phyloP scores from a whole-genome alignment of 139 green algal species.

The Coelastrella sp. region DNA sequence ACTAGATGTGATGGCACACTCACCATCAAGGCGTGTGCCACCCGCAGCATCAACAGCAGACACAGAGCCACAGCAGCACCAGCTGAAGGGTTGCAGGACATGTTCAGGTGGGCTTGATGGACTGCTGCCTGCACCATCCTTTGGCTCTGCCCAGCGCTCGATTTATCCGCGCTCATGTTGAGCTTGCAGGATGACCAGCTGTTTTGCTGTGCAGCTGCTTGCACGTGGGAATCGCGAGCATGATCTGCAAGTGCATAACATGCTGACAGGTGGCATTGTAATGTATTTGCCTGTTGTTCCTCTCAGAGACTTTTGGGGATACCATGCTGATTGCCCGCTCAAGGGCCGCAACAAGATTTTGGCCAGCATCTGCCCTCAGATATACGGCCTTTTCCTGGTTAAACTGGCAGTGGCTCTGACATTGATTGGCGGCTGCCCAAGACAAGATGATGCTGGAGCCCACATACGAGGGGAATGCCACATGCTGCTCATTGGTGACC shows the following conservation, averaged over 20 bases:
- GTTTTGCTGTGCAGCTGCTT: neutral
- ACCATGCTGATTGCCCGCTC: slow-evolving; percentile 64
- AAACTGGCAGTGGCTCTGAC: slow-evolving; percentile 87
- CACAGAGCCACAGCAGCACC: slow-evolving; percentile 13
- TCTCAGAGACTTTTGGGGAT: slow-evolving; percentile 71
- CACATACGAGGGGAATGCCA: slow-evolving; percentile 83
- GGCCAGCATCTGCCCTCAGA: slow-evolving; percentile 79
- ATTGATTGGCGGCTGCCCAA: slow-evolving; percentile 81
- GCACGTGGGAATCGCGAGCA: too few species aligned
- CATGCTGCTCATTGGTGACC: slow-evolving; percentile 94
- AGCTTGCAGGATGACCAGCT: neutral
- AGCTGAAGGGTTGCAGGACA: slow-evolving; percentile 14
- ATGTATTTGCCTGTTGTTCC: neutral
- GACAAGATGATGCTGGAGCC: slow-evolving; percentile 49
- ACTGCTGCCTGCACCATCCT: neutral
- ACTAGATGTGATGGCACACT: slow-evolving; percentile 78
- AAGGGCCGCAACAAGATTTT: slow-evolving; percentile 78
- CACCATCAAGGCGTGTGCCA: slow-evolving; percentile 65
- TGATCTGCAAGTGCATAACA: too few species aligned
- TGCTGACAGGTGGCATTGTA: too few species aligned
- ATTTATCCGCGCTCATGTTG: too few species aligned
- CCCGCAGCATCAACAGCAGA: slow-evolving; percentile 38
- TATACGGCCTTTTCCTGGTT: slow-evolving; percentile 77
- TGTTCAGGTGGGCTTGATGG: slow-evolving; percentile 34
- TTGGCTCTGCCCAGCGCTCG: too few species aligned